Percentiles rank a stretch among this genome's conserved stretches.
Evolutionary conservation across 176 grass and related monocot species (phyloP).

Genomic region (Cymbopogon citratus): DNA sequence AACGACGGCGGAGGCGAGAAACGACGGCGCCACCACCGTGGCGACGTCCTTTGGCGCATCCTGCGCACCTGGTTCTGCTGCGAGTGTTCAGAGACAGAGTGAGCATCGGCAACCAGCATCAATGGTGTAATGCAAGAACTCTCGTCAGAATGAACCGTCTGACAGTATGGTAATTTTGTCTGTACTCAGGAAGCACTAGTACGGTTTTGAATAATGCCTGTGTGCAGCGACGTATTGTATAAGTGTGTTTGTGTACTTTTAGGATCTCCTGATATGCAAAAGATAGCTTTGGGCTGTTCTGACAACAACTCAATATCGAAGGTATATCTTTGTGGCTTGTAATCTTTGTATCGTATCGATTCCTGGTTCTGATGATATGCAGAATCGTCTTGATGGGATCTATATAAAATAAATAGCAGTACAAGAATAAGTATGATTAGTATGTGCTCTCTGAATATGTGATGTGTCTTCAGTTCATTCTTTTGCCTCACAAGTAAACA

Average conservation of each 20-base stretch:
- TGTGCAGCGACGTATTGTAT: background rate
- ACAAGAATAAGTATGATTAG: background rate
- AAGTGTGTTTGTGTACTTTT: background rate
- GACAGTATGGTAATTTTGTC: background rate
- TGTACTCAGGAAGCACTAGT: background rate
- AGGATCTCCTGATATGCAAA: background rate
- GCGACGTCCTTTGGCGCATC: conserved; percentile 14
- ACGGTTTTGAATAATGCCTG: background rate
- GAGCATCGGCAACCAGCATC: background rate
- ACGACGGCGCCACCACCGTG: background rate
- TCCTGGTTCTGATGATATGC: background rate
- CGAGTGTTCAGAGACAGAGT: background rate
- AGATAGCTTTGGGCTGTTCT: background rate
- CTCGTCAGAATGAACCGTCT: background rate
- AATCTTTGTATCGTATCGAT: background rate
- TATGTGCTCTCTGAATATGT: conserved; percentile 7
- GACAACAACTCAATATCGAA: background rate
- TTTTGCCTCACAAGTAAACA: background rate
- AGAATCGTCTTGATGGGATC: background rate
- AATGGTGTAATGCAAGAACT: background rate
- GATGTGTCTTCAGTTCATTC: background rate
- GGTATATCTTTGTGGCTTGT: background rate
- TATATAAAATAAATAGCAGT: background rate
- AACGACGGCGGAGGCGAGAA: background rate
- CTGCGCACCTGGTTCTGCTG: conserved; percentile 15